phyloP scores from a whole-genome alignment of 371 early-diverging fungal species.

The Capillidium heterosporum region DNA sequence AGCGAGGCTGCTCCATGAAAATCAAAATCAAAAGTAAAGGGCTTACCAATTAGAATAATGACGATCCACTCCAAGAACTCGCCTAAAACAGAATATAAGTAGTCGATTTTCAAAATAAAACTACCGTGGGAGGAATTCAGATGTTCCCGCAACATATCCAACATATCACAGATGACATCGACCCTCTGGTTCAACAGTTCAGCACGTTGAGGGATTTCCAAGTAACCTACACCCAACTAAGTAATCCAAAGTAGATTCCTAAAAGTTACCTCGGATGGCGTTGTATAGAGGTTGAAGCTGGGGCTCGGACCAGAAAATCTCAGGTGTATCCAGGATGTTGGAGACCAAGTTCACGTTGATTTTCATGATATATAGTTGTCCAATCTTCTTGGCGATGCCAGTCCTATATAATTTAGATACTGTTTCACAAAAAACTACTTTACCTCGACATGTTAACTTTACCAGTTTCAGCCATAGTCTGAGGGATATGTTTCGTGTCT shows the following conservation, averaged over 20 bases:
- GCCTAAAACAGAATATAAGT: not conserved
- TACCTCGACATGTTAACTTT: conserved; percentile 53
- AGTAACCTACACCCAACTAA: conserved; percentile 21
- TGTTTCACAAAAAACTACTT: not conserved
- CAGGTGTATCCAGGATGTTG: conserved; percentile 69
- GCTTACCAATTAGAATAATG: conserved; percentile 6
- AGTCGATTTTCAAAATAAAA: conserved; percentile 63
- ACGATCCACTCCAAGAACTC: conserved; percentile 4
- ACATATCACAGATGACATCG: conserved; percentile 37
- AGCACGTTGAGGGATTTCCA: conserved; percentile 43
- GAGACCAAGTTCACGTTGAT: conserved; percentile 77
- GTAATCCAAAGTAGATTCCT: not conserved
- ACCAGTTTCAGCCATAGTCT: conserved; percentile 63
- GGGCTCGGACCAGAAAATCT: conserved; percentile 77
- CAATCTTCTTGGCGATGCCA: conserved; percentile 40
- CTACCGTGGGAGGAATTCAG: conserved; percentile 47
- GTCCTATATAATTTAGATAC: conserved; percentile 16
- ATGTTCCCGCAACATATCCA: conserved; percentile 77
- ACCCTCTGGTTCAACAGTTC: conserved; percentile 42
- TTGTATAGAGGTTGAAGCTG: conserved; percentile 57
- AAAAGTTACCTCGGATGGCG: conserved; percentile 35
- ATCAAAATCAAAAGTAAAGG: not conserved
- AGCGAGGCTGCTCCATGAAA: too few relatives aligned
- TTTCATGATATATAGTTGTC: conserved; percentile 62
- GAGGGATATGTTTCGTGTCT: conserved; percentile 67